A percentile compares a stretch with the other conserved stretches of the same genome.
Conservation (phyloP, 371 early-diverging fungal species). For the Choanephora cucurbitarum region DNA sequence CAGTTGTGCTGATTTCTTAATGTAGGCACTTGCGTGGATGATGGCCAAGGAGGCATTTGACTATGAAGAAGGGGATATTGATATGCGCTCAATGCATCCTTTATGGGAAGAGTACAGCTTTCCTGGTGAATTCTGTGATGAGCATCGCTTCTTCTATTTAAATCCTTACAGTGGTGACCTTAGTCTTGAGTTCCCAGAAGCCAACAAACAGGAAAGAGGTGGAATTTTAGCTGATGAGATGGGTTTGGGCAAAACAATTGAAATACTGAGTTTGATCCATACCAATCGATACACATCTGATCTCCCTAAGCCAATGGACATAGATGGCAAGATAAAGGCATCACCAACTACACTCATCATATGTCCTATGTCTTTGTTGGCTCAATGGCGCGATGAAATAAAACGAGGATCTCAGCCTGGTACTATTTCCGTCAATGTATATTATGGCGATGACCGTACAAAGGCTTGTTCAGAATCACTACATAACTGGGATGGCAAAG, state of each 20-base stretch:
- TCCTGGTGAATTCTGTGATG: conserved; percentile 27
- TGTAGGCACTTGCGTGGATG: conserved; percentile 65
- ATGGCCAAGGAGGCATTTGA: conserved; percentile 50
- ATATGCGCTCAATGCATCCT: conserved; percentile 58
- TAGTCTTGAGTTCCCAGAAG: conserved; percentile 54
- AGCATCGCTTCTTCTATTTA: conserved; percentile 51
- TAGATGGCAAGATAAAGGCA: not conserved
- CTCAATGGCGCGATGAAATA: conserved; percentile 77
- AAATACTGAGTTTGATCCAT: conserved; percentile 76
- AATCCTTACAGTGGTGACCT: conserved; percentile 69
- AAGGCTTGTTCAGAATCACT: conserved; percentile 3
- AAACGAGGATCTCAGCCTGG: conserved; percentile 48
- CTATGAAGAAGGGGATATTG: conserved; percentile 28
- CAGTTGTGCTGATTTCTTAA: not conserved
- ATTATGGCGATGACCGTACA: conserved; percentile 56
- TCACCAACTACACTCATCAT: conserved; percentile 66
- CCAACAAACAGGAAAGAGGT: conserved; percentile 56
- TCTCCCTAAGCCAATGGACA: not conserved
- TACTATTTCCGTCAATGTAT: conserved; percentile 49
- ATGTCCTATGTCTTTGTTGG: conserved; percentile 71
- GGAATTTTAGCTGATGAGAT: conserved; percentile 85
- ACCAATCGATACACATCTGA: conserved; percentile 39
- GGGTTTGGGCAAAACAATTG: conserved; percentile 92
- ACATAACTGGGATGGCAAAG: conserved; percentile 37
- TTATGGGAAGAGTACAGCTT: conserved; percentile 67